A percentile compares a stretch with the other conserved stretches of the same genome.
These are phyloP conservation scores for Aspergillus campestris DNA, from an alignment of 495 filamentous ascomycete genomes.

Conservation along the genomic window DNA sequence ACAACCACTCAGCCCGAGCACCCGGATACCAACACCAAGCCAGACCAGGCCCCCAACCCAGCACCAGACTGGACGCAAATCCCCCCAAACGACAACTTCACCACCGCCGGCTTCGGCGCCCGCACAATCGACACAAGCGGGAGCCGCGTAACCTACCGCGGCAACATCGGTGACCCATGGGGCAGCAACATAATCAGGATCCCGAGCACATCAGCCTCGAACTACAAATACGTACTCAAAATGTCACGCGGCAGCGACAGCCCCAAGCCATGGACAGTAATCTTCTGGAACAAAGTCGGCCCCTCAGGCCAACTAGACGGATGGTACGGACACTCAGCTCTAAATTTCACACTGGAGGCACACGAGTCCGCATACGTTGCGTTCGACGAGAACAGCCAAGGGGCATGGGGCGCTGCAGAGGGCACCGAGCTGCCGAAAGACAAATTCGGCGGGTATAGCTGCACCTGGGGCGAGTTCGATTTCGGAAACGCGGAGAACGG, in stretches of 20 bases:
- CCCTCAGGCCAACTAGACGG: slow-evolving; percentile 32
- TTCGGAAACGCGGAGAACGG: slow-evolving; percentile 29
- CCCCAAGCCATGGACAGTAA: slow-evolving; percentile 28
- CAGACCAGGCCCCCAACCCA: neutral
- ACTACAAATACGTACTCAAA: slow-evolving; percentile 40
- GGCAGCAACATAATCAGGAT: slow-evolving; percentile 46
- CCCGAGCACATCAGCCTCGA: slow-evolving; percentile 19
- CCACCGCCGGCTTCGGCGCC: slow-evolving; percentile 13
- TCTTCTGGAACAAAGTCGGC: slow-evolving; percentile 48
- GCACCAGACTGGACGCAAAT: slow-evolving; percentile 19
- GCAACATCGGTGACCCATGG: slow-evolving; percentile 45
- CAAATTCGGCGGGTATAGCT: slow-evolving; percentile 29
- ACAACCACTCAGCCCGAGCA: neutral
- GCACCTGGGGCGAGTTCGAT: slow-evolving; percentile 40
- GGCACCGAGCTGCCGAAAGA: slow-evolving; percentile 28
- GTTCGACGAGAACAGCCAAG: slow-evolving; percentile 40
- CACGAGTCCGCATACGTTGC: slow-evolving; percentile 38
- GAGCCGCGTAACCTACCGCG: slow-evolving; percentile 26
- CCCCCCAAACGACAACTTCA: slow-evolving; percentile 16
- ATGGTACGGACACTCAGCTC: slow-evolving; percentile 37
- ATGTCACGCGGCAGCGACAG: slow-evolving; percentile 29
- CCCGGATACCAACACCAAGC: slow-evolving; percentile 7
- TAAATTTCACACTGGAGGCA: slow-evolving; percentile 36
- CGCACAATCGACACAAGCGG: slow-evolving; percentile 8
- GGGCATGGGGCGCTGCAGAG: slow-evolving; percentile 27